Conservation (phyloP, 176 grass and related monocot genomes). For the Lolium rigidum region DNA sequence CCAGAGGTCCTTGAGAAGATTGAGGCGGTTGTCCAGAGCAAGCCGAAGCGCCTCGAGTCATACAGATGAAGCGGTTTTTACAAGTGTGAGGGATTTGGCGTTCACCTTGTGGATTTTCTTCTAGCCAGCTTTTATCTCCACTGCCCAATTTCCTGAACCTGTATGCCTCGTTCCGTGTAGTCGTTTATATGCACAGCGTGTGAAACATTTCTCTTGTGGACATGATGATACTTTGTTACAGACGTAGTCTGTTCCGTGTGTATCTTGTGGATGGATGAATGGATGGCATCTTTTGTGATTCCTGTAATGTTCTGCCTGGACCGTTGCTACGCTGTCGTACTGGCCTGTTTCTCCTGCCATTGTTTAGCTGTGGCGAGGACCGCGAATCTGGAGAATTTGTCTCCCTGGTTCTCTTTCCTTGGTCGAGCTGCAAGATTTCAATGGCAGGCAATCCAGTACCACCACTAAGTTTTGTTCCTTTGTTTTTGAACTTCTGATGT, state of each 20-base stretch:
- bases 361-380: background rate
- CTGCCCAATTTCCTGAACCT: background rate
- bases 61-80: constrained; percentile 61
- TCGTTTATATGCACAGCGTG: background rate
- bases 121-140: constrained; percentile 10
- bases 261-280: too few relatives aligned
- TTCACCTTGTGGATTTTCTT: constrained; percentile 20
- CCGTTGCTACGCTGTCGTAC: background rate
- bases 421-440: background rate
- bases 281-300: constrained; percentile 35
- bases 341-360: constrained; percentile 12
- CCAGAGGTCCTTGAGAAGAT: constrained; percentile 87
- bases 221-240: constrained; percentile 21
- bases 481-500: background rate
- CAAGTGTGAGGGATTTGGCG: background rate
- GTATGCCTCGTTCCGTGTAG: constrained; percentile 27
- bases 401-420: background rate
- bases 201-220: constrained; percentile 32
- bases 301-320: constrained; percentile 23
- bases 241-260: constrained; percentile 18
- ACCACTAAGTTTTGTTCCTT: background rate
- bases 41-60: constrained; percentile 88
- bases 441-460: background rate
- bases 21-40: constrained; percentile 83
- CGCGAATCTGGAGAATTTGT: background rate